phyloP scores from a whole-genome alignment of 352 stramenopile species.

The Phytopythium vexans region DNA sequence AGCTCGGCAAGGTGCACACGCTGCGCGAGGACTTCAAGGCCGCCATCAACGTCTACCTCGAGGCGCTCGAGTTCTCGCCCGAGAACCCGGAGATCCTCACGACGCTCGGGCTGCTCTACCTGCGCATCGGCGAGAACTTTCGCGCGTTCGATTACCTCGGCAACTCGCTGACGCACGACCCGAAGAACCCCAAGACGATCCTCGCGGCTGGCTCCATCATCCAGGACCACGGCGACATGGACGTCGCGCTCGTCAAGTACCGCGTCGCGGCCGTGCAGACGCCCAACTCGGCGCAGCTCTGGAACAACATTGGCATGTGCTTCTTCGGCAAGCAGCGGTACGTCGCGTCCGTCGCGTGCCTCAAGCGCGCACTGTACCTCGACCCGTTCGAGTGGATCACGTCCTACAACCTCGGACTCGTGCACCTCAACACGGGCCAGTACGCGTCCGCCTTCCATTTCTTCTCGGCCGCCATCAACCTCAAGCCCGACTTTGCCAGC shows the following conservation, averaged over 20 bases:
- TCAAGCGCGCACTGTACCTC: slow-evolving; percentile 91
- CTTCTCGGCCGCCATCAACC: slow-evolving; percentile 87
- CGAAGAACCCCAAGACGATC: slow-evolving; percentile 89
- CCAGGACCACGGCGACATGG: slow-evolving; percentile 92
- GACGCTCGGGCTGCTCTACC: slow-evolving; percentile 88
- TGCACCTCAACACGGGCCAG: slow-evolving; percentile 91
- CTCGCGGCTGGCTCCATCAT: slow-evolving; percentile 92
- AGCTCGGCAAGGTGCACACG: slow-evolving; percentile 88
- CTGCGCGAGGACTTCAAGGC: slow-evolving; percentile 82
- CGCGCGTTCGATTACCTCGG: slow-evolving; percentile 93
- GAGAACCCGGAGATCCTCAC: slow-evolving; percentile 92
- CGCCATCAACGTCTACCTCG: slow-evolving; percentile 87
- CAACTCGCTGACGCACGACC: slow-evolving; percentile 91
- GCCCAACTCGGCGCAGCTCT: slow-evolving; percentile 91
- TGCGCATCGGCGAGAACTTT: slow-evolving; percentile 88
- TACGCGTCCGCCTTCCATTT: slow-evolving; percentile 94
- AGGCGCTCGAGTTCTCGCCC: slow-evolving; percentile 92
- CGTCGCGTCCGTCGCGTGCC: slow-evolving; percentile 84
- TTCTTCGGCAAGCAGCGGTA: slow-evolving; percentile 92
- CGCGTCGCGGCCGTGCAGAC: slow-evolving; percentile 89
- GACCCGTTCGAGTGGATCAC: slow-evolving; percentile 96
- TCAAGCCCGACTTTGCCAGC: slow-evolving; percentile 85
- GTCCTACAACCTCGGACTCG: slow-evolving; percentile 92
- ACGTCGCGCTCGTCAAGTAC: slow-evolving; percentile 95
- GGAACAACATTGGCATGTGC: slow-evolving; percentile 96